A percentile compares a stretch with the other conserved stretches of the same genome.
These are phyloP conservation scores for Thielaviopsis musarum DNA, from an alignment of 2,329 filamentous ascomycete species.

Conservation along the genomic window DNA sequence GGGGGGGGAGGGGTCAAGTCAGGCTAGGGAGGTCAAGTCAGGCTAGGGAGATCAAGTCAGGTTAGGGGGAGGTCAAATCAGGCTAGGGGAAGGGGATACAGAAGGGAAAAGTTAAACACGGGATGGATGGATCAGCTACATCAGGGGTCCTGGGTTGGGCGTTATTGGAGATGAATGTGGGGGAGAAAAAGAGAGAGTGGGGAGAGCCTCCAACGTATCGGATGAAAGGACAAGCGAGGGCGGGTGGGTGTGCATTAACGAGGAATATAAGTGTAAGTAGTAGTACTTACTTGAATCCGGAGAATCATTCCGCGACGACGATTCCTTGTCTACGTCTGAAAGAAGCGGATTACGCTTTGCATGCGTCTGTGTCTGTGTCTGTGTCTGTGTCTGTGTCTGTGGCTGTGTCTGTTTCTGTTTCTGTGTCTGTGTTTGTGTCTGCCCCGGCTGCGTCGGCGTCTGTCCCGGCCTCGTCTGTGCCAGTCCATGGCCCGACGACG, in stretches of 20 bases:
- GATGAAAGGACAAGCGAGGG: neutral
- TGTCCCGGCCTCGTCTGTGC: too few relatives aligned
- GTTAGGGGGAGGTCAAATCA: too few relatives aligned
- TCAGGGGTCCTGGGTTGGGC: neutral
- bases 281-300: slow-evolving; percentile 7
- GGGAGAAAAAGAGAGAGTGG: neutral
- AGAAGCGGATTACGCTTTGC: neutral
- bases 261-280: neutral
- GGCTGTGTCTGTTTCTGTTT: neutral
- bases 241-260: neutral
- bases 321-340: slow-evolving; percentile 1
- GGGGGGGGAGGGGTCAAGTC: neutral
- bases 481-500: too few relatives aligned
- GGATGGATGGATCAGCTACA: neutral
- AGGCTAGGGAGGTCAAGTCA: too few relatives aligned
- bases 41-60: too few relatives aligned
- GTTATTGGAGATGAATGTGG: neutral
- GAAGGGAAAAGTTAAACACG: too few relatives aligned
- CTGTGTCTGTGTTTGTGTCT: too few relatives aligned
- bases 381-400: neutral
- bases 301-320: slow-evolving; percentile 8
- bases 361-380: neutral
- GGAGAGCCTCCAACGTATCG: neutral
- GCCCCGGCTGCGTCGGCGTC: neutral
- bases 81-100: too few relatives aligned